Base-by-base conservation (phyloP, 2,329 filamentous ascomycete genomes). In the Cladosporium sp. region DNA sequence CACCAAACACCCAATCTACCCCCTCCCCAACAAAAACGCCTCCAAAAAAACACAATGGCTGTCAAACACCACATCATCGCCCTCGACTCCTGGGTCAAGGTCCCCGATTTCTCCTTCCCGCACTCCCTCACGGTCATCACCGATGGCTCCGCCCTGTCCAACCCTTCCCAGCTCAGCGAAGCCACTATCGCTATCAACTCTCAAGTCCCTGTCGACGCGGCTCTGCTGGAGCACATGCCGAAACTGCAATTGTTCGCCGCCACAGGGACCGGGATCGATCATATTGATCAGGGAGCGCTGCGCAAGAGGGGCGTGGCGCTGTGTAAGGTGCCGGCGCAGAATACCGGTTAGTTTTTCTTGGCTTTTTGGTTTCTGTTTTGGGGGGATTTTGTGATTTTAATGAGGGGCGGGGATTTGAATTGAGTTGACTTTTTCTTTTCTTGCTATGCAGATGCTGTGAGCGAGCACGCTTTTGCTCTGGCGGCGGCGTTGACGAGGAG, bases 391-490 rank as follows among this genome's bases (percentile, higher is more conserved):
- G 24, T 24, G 24, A 24, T 49, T 4, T 18, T 52, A 10, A 4
- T 7, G 49, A 55, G 79, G 28, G 7, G 26, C 7, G 26, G 28
- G 4, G 30, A n/a, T 7, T 41, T 18, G 38, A 30, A n/a, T 41
- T 41, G 38, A 44, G 6, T 21, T 34, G 32, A 57, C 15, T 4
- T n/a, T 57, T 28, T n/a, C 2, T 15, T 32, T 10, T 2, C 5
- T 38, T 38, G 1, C 15, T 18, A 6, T 38, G 1, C n/a, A 62
- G 59, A 82, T 57, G 74, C 80, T 54, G 82, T 84, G 11, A 78
- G 78, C 34, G 83, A 85, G 71, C 83, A 85, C 76, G 82, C 82
- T 12, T 78, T 85, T 49, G 81, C 78, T 52, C 70, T 85, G 65
- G 84, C 83, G 71, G 83, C 82, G 69, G 80, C 81, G 5, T 73